Evolutionary conservation across 768 basidiomycete species (phyloP).

Genomic region (Solioccasus polychromus): DNA sequence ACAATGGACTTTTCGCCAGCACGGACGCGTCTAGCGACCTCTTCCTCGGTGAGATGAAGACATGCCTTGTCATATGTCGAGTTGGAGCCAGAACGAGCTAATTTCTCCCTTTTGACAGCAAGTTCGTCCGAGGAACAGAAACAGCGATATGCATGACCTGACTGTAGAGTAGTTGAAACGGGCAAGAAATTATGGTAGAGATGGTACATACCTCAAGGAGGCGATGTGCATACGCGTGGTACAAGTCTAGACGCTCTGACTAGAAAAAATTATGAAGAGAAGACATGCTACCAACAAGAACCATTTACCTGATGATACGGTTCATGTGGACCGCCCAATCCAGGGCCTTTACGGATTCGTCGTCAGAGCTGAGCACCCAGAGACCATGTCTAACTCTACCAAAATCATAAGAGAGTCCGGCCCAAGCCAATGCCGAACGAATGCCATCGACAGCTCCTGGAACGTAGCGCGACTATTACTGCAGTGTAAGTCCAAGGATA

Average conservation of each 20-base stretch:
- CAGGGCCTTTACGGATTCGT: conserved; percentile 57
- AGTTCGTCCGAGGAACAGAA: conserved; percentile 84
- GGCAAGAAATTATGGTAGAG: too few relatives aligned
- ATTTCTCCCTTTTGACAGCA: conserved; percentile 59
- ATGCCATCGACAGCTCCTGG: conserved; percentile 85
- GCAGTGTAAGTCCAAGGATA: neutral
- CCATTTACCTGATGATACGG: conserved; percentile 80
- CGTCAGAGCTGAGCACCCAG: conserved; percentile 3
- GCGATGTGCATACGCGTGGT: conserved; percentile 66
- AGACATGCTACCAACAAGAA: neutral
- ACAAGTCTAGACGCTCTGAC: conserved; percentile 89
- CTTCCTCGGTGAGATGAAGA: conserved; percentile 82
- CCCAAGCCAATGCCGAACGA: conserved; percentile 77
- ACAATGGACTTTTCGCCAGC: conserved; percentile 80
- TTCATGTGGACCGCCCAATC: conserved; percentile 65
- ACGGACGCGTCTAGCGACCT: conserved; percentile 67
- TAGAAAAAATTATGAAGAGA: conserved; percentile 31
- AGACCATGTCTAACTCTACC: conserved; percentile 45
- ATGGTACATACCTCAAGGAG: conserved; percentile 64
- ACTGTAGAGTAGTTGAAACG: conserved; percentile 39
- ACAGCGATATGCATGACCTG: conserved; percentile 89
- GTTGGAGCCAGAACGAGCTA: conserved; percentile 72
- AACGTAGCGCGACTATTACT: conserved; percentile 71
- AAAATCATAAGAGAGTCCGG: conserved; percentile 87
- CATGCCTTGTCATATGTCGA: conserved; percentile 88